A percentile compares a stretch with the other conserved stretches of the same genome.
Evolutionary conservation across 2,329 filamentous ascomycete species (phyloP).

Genomic region (Fragosphaeria purpurea): DNA sequence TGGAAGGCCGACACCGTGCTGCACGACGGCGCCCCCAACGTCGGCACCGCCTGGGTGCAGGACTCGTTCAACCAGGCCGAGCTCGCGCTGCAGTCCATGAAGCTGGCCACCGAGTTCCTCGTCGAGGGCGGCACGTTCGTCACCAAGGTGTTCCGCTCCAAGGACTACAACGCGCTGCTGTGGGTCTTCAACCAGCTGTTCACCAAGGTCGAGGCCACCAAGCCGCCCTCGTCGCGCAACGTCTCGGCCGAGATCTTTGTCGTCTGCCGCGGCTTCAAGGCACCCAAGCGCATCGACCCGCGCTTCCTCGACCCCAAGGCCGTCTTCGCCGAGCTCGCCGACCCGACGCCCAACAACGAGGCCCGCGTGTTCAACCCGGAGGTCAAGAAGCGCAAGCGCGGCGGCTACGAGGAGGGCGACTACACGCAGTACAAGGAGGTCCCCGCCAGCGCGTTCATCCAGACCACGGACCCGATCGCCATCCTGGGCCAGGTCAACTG

Average conservation of each 20-base stretch:
- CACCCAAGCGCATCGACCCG: slow-evolving; percentile 85
- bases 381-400: slow-evolving; percentile 92
- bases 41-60: slow-evolving; percentile 95
- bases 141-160: slow-evolving; percentile 94
- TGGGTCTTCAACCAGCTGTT: slow-evolving; percentile 99
- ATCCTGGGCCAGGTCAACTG: slow-evolving; percentile 81
- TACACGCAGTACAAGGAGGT: slow-evolving; percentile 87
- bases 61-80: slow-evolving; percentile 98
- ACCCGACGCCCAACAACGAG: slow-evolving; percentile 84
- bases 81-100: slow-evolving; percentile 79
- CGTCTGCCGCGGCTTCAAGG: slow-evolving; percentile 90
- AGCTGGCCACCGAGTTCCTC: slow-evolving; percentile 88
- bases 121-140: slow-evolving; percentile 85
- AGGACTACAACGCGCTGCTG: slow-evolving; percentile 89
- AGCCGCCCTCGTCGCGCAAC: slow-evolving; percentile 89
- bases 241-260: slow-evolving; percentile 98
- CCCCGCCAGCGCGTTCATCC: slow-evolving; percentile 83
- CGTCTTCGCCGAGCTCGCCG: slow-evolving; percentile 87
- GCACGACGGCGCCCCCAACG: slow-evolving; percentile 95
- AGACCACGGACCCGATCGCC: slow-evolving; percentile 84
- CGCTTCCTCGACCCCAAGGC: slow-evolving; percentile 81
- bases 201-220: slow-evolving; percentile 89
- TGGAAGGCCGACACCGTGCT: slow-evolving; percentile 94
- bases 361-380: slow-evolving; percentile 98
- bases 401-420: slow-evolving; percentile 95